Percentiles rank a stretch among this genome's conserved stretches.
Evolutionary conservation across 306 rosid species (phyloP).

Genomic region (Psophocarpus tetragonolobus): DNA sequence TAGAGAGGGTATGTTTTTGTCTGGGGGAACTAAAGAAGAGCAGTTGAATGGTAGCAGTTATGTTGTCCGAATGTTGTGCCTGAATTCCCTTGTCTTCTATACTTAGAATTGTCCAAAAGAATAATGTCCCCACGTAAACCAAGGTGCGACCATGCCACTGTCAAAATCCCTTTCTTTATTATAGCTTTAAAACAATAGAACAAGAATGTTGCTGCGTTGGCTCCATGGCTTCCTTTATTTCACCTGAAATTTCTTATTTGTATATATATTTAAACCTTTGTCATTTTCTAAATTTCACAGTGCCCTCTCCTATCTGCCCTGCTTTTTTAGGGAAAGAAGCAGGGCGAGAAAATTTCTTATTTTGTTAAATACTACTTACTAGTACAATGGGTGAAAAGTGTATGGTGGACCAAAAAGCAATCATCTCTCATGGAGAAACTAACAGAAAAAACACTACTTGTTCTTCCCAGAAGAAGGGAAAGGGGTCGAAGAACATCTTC

Average conservation of each 20-base stretch:
- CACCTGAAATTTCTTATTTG: neutral
- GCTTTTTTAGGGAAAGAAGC: neutral
- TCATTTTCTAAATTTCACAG: neutral
- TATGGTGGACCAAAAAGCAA: neutral
- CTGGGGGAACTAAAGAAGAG: neutral
- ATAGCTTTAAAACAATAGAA: neutral
- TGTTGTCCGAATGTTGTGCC: neutral
- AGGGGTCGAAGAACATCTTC: conserved; percentile 41
- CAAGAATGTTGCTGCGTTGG: neutral
- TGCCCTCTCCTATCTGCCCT: neutral
- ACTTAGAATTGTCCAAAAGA: neutral
- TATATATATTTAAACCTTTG: neutral
- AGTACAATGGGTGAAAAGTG: neutral
- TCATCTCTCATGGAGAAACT: neutral
- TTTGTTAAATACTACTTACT: neutral
- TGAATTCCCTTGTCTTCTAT: neutral
- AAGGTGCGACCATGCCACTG: neutral
- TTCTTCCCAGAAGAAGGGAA: conserved; percentile 30
- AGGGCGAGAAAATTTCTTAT: conserved; percentile 9
- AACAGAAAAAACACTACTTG: neutral
- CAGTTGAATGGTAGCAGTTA: neutral
- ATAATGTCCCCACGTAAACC: neutral
- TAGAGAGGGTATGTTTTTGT: neutral
- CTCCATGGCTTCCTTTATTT: neutral
- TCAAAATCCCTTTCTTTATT: neutral